phyloP scores from a whole-genome alignment of 2,329 filamentous ascomycete genomes.

The Tympanopsis confertula region DNA sequence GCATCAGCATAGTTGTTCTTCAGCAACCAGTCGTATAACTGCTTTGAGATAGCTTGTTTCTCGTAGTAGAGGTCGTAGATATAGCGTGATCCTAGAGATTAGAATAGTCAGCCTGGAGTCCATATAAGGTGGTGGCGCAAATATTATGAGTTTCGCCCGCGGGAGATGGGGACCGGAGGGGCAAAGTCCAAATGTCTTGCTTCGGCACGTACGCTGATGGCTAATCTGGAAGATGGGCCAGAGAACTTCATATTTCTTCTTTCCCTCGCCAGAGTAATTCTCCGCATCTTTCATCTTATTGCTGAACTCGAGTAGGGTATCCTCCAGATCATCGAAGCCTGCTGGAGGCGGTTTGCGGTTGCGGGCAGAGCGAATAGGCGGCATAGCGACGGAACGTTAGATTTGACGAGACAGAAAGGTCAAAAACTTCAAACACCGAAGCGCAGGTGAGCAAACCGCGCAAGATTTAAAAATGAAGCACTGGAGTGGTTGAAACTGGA shows the following conservation, averaged over 20 bases:
- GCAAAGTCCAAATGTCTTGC: background rate
- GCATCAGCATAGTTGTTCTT: constrained; percentile 95
- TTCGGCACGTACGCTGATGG: constrained; percentile 76
- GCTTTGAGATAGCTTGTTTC: constrained; percentile 86
- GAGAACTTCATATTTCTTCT: constrained; percentile 73
- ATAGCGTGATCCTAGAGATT: constrained; percentile 37
- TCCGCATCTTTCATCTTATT: constrained; percentile 95
- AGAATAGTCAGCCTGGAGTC: no score
- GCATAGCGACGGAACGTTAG: background rate
- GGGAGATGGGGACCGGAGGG: background rate
- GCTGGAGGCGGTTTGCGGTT: constrained; percentile 75
- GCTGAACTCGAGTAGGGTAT: constrained; percentile 71
- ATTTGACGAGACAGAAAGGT: background rate
- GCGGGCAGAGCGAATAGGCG: background rate
- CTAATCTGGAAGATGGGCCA: constrained; percentile 98
- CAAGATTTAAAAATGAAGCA: no score
- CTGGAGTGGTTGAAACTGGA: no score
- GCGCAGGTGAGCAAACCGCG: no score
- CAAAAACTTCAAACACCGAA: no score
- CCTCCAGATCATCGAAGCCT: constrained; percentile 79
- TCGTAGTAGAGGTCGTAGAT: constrained; percentile 97
- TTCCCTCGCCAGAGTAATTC: constrained; percentile 73
- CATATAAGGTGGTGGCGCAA: no score
- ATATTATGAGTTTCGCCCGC: background rate
- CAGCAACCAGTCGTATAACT: constrained; percentile 87